Conservation (phyloP, 768 basidiomycete genomes). For the Cystoderma amianthinum region DNA sequence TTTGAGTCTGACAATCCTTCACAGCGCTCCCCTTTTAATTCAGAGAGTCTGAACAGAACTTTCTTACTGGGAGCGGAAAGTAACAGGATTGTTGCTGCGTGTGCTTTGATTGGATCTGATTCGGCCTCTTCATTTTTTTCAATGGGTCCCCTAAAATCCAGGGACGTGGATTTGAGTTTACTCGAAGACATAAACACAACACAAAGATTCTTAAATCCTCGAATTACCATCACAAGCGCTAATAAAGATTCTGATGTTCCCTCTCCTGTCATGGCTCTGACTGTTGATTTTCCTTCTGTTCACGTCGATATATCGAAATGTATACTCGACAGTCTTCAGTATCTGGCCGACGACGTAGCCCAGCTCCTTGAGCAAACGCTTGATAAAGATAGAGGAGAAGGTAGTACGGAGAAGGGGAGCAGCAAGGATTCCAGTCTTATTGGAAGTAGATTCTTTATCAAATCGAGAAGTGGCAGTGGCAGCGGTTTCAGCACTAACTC, state of each 20-base stretch:
- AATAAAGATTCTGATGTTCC: slow-evolving; percentile 7
- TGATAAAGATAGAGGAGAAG: slow-evolving; percentile 11
- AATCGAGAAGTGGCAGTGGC: slow-evolving; percentile 39
- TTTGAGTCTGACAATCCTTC: slow-evolving; percentile 16
- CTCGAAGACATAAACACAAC: slow-evolving; percentile 4
- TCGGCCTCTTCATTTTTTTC: slow-evolving; percentile 42
- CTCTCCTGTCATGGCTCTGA: slow-evolving; percentile 18
- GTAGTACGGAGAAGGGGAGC: slow-evolving; percentile 21
- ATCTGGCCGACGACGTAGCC: slow-evolving; percentile 82
- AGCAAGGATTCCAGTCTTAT: slow-evolving; percentile 62
- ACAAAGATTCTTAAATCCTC: slow-evolving; percentile 21
- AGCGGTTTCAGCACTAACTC: slow-evolving; percentile 23
- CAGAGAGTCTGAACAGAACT: slow-evolving; percentile 6
- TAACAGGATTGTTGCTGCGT: slow-evolving; percentile 41
- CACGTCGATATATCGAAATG: slow-evolving; percentile 55
- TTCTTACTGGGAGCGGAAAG: slow-evolving; percentile 33
- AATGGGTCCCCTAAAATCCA: slow-evolving; percentile 31
- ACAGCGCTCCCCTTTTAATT: background rate
- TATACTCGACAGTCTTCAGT: slow-evolving; percentile 71
- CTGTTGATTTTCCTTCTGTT: slow-evolving; percentile 55
- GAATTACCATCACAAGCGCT: slow-evolving; percentile 24
- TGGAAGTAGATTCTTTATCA: slow-evolving; percentile 72
- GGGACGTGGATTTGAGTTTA: no score
- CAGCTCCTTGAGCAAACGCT: slow-evolving; percentile 55
- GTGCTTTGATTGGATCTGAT: slow-evolving; percentile 28